Evolutionary conservation across 306 rosid genomes (phyloP).

Genomic region (Cajanus cajan): DNA sequence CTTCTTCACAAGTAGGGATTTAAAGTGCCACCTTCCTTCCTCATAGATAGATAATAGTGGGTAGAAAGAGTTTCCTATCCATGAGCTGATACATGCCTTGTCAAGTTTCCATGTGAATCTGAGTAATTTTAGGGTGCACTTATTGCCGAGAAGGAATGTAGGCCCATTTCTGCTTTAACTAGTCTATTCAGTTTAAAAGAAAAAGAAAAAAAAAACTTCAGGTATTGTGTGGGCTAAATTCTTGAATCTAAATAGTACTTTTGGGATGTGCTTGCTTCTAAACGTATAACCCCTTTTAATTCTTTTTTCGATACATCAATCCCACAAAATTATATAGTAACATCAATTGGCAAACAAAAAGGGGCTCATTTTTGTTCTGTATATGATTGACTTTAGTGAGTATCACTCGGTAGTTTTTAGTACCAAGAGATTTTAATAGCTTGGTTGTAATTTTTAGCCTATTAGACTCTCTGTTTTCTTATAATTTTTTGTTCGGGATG

Average conservation of each 20-base stretch:
- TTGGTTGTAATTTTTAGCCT: neutral
- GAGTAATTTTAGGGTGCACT: neutral
- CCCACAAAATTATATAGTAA: neutral
- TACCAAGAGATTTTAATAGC: conserved; percentile 1
- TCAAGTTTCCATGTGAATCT: neutral
- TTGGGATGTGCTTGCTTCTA: neutral
- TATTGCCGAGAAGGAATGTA: neutral
- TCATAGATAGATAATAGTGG: neutral
- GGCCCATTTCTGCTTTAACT: neutral
- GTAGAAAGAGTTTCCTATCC: neutral
- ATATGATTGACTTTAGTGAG: neutral
- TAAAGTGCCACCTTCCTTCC: too few species aligned
- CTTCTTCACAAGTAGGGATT: neutral
- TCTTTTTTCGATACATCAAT: conserved; percentile 5
- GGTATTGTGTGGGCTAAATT: neutral
- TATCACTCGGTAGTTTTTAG: neutral
- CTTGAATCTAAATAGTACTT: neutral
- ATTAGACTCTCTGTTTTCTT: neutral
- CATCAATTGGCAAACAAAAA: neutral
- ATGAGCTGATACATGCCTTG: neutral
- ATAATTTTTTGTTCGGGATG: neutral
- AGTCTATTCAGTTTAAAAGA: neutral
- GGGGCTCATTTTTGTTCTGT: neutral
- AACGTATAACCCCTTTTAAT: neutral
- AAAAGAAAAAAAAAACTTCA: neutral